Base-by-base conservation (phyloP, 2,329 filamentous ascomycete species). In the Hirsutella thompsonii region DNA sequence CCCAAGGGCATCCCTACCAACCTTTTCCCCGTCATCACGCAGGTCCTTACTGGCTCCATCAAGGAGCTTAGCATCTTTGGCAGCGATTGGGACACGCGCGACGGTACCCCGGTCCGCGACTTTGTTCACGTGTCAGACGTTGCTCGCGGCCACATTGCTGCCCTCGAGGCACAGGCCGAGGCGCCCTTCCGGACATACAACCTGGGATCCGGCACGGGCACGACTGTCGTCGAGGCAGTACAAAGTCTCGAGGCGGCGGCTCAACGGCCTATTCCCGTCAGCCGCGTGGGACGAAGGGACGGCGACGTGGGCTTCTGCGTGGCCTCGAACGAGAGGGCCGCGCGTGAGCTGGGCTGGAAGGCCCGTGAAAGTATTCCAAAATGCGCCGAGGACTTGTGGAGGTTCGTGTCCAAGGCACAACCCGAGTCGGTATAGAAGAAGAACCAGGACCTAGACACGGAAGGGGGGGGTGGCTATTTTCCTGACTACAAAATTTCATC, bases 111-210 rank as follows among this genome's bases (percentile, higher is more conserved):
- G 2, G 68, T 82, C 33, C 72, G 79, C 34, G 79, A 83, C 55
- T 83, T 79, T 52, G 79, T 82, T 46, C 78, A 82, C 48, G 78
- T 81, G 30, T 72, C 69, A 14, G 79, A 82, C 55, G 66, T 83
- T 36, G 77, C 77, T 5, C 64, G 71, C 34, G 78, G 74, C 4
- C 79, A 83, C 55, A 68, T 81, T 30, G 74, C 77, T 6, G 79
- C 79, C 2, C 61, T 79, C 19, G 43, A 52, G 14, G 51, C 63
- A 21, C 55, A 59, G 28, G 45, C 45, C 3, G 40, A 47, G 4
- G 46, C 39, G 18, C 35, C 42, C 1, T 68, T 65, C 49, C 59
- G 63, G 28, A 60, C 63, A 3, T 69, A 64, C 48, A 70, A 69
- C 44, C 54, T 69, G 5, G 67, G 67, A 4, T 65, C 61, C 6